Evolutionary conservation across 768 basidiomycete genomes (phyloP).

Genomic region (Termitomyces sp.): DNA sequence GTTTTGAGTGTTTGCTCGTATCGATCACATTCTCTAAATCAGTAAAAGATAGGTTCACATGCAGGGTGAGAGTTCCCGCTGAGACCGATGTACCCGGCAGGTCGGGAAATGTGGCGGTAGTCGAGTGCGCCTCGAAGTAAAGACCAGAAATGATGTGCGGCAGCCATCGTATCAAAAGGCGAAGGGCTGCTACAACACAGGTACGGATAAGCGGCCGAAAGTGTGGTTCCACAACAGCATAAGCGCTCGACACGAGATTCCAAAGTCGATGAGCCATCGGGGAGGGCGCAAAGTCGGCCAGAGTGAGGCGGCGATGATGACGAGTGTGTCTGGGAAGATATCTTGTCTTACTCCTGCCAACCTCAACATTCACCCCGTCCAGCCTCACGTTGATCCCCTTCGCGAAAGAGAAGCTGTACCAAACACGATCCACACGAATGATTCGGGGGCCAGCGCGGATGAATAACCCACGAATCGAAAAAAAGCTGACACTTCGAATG

Average conservation of each 20-base stretch:
- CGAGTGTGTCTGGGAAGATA: conserved; percentile 18
- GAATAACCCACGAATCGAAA: conserved; percentile 76
- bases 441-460: conserved; percentile 51
- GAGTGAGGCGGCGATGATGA: conserved; percentile 40
- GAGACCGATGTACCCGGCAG: conserved; percentile 50
- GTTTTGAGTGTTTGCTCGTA: conserved; percentile 14
- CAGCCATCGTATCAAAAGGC: conserved; percentile 57
- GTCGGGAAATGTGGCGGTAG: conserved; percentile 46
- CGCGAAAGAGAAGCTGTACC: conserved; percentile 50
- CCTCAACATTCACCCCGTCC: conserved; percentile 55
- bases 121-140: conserved; percentile 62
- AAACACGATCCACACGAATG: conserved; percentile 67
- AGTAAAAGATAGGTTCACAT: conserved; percentile 52
- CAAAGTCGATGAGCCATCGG: conserved; percentile 38
- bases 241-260: conserved; percentile 34
- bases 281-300: conserved; percentile 44
- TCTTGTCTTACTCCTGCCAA: conserved; percentile 30
- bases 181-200: conserved; percentile 49
- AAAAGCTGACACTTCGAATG: conserved; percentile 68
- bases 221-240: conserved; percentile 49
- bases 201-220: conserved; percentile 60
- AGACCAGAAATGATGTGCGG: conserved; percentile 67
- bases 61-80: conserved; percentile 46
- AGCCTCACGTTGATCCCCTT: conserved; percentile 61
- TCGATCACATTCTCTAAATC: conserved; percentile 39